Evolutionary conservation across 1,284 basidiomycete genomes (phyloP), one percentile per base, ranked within the genome.

Genomic region (Dichomitus squalens): DNA sequence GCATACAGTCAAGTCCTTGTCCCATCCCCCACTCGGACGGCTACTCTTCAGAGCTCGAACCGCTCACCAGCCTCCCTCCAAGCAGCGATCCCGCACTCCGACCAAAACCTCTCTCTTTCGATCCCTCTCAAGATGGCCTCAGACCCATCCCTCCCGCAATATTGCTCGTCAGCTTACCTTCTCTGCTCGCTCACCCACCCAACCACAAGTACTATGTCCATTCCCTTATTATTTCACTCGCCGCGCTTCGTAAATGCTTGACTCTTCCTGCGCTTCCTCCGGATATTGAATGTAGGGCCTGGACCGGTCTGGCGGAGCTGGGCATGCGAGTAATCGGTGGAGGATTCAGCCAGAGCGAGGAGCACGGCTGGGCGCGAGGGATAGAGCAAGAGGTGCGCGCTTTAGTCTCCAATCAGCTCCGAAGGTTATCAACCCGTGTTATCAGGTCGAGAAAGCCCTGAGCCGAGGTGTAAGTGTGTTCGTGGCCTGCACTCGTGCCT

Each of bases 281-380:
- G 4, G 79, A 82, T 51, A 70, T 86, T 6, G 87, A 90, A 64
- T 88, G 86, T 65, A 74, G 84, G 2, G 86, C 86, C 1, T 88
- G 86, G 84, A 83, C 83, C 0, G 79, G 80, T 2, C 64, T 89
- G 1, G 87, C 83, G 0, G 88, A 91, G 71, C 61, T 88, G 4
- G 88, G 86, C 7, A 76, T 89, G 69, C 75, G 75, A 61, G 78
- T 83, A 46, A 74, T 82, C 54, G 72, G 73, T 27, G 77, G 78
- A 25, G 77, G 82, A 23, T 74, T 80, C 54, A 72, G 72, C 50
- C 65, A 72, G 40, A 67, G 69, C 34, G 75, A 72, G 8, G 74
- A 75, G 49, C 59, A 77, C 66, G 52, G 66, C 29, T 79, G 82
- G 84, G 73, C 80, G 7, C 64, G 68, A 25, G 81, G 77, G 25